Base-by-base conservation (phyloP, 1,284 basidiomycete species). In the Tylopilus sp. region DNA sequence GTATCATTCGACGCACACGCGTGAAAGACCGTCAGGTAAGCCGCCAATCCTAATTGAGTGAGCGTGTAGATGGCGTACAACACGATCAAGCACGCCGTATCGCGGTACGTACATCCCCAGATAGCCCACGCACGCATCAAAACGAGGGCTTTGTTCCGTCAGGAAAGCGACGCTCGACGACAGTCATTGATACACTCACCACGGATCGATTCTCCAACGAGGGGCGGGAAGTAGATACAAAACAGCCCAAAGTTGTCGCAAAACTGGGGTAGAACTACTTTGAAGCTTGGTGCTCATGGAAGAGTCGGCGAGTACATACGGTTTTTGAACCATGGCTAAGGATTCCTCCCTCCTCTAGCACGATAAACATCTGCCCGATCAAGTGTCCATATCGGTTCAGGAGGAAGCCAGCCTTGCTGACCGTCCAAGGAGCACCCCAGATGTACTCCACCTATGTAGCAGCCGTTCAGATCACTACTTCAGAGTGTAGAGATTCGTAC, bases 171-270 rank as follows among this genome's bases (percentile, higher is more conserved):
- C 19, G 6, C 41, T 44, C 22, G 6, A 44, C 18, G 73, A 55
- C 77, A 73, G 53, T 76, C 73, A 58, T 68, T 69, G 13, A 38
- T 53, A 33, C 33, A 60, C 53, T 18, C 53, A 54, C 53, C 24
- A 32, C 52, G 59, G 7, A 54, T 36, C 10, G 53, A 54, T 41
- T 60, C 60, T 19, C 22, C 53, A 8, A 53, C 36, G 44, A 54
- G 18, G 38, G 10, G 38, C 10, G 15, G 12, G 38, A 39, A 12
- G 16, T 39, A 39, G 38, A 39, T 12, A 12, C 38, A 39, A 39
- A 39, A n/a, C n/a, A n/a, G n/a, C n/a, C n/a, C n/a, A n/a, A 39
- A 15, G 3, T 10, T 39, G 15, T 39, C 10, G 2, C n/a, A n/a
- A n/a, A n/a, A n/a, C n/a, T n/a, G n/a, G n/a, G n/a, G n/a, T n/a